A percentile compares a stretch with the other conserved stretches of the same genome.
Evolutionary conservation across 2,329 filamentous ascomycete species (phyloP).

Genomic region (Phialophora expanda): DNA sequence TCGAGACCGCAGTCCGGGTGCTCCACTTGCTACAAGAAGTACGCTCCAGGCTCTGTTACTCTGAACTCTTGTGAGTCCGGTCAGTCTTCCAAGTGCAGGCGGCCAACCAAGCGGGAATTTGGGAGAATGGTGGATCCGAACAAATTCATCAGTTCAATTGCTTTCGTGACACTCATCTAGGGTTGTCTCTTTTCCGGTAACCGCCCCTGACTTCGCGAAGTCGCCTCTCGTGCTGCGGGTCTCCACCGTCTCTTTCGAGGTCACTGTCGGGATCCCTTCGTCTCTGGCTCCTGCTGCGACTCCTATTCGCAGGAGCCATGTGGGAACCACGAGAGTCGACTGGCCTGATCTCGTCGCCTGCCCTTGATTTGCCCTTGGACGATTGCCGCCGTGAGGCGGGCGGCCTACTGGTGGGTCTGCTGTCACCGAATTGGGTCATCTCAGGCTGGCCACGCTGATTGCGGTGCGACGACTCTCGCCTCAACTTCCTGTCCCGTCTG

Average conservation of each 20-base stretch:
- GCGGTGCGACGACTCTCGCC: conserved; percentile 17
- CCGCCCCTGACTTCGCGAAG: conserved; percentile 31
- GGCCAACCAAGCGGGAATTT: background rate
- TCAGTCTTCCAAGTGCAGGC: background rate
- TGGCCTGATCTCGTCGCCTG: conserved; percentile 10
- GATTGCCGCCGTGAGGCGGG: conserved; percentile 23
- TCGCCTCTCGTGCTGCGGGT: conserved; percentile 29
- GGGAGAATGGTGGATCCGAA: background rate
- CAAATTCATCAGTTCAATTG: conserved; percentile 1
- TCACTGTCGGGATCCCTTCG: conserved; percentile 43
- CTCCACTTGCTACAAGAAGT: background rate
- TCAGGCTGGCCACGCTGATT: conserved; percentile 20
- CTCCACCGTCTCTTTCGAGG: conserved; percentile 14
- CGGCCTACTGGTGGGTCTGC: conserved; percentile 19
- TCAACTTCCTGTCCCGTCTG: conserved; percentile 23
- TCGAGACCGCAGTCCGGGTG: background rate
- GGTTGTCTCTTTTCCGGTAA: conserved; percentile 18
- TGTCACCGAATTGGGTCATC: conserved; percentile 15
- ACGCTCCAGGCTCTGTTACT: background rate
- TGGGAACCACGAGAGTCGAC: conserved; percentile 17
- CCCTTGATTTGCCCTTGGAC: conserved; percentile 31
- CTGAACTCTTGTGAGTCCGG: background rate
- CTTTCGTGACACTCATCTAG: conserved; percentile 17
- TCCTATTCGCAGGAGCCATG: conserved; percentile 28
- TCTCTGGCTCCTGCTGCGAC: conserved; percentile 41